Evolutionary conservation across 2,329 filamentous ascomycete species (phyloP), one percentile per base, ranked within the genome.

Genomic region (Hypoxylon sp.): DNA sequence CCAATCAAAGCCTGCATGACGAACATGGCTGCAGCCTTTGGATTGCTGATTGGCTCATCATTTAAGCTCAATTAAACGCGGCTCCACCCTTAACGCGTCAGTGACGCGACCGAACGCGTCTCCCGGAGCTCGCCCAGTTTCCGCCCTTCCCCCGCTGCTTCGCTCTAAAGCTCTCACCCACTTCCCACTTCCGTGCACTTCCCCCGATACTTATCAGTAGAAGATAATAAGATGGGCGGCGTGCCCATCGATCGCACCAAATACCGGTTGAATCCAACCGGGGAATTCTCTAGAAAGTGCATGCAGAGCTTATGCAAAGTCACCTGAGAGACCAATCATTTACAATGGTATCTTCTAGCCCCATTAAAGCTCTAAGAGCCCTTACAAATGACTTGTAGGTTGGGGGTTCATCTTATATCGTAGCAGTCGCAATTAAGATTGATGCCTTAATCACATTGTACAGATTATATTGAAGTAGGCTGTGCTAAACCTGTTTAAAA

Each of bases 21-120:
- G 63, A 65, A 33, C 61, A 67, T 65, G 53, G 56, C 14, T 65
- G 3, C 13, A 42, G 33, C 27, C 4, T 22, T 1, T 3, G 33
- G 35, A 20, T 35, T 22, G 4, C 14, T 69, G 54, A 75, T 75
- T 75, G 73, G 73, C 30, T 42, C 61, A 46, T 66, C 0, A 0
- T 10, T 51, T 14, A 55, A 31, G 31, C 27, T 50, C 50, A 73
- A 74, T 74, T 72, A 73, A 75, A 75, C 68, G 65, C 65, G 70
- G 3, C 53, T 31, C 4, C 7, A 6, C 46, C 46, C 25, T 40
- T 44, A 50, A 73, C 73, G 74, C 73, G 74, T 72, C 11, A 33
- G 14, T 60, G 54, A 61, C 73, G 73, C 74, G 74, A 61, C 37
- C 2, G n/a, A 35, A 57, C 71, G 71, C 71, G 69, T 67, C 40